Evolutionary conservation across 1,284 basidiomycete genomes (phyloP), one percentile per base, ranked within the genome.

Genomic region (Calocybe gambosa): DNA sequence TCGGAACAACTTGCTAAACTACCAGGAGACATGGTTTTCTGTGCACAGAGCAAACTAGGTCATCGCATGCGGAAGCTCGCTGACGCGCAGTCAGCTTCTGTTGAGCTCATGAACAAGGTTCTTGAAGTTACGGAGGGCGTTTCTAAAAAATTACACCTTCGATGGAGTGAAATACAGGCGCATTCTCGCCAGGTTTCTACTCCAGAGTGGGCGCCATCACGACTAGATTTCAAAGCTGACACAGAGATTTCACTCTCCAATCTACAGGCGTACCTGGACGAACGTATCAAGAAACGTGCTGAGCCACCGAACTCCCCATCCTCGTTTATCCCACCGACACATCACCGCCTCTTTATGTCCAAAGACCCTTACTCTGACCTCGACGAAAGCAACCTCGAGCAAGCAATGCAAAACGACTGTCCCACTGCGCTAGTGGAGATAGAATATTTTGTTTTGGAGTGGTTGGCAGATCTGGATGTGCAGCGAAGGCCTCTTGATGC

Each of bases 51-150:
- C 18, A 62, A 62, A 51, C 46, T 59, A 2, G 50, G 45, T 6
- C 47, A 58, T 26, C 50, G 61, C 15, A 39, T 60, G 12, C 41
- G 56, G 40, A 74, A 78, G 50, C 55, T 77, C n/a, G 46, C 53
- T 37, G 29, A 36, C 8, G 9, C 28, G 28, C 4, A 29, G 9
- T 29, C 28, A 26, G 36, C 43, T 6, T 40, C 47, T 6, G 50
- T 59, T 1, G 44, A 51, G 1, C 45, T 65, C 18, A 26, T 61
- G 7, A 3, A 51, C 2, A 40, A 46, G 5, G 61, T 63, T 5
- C 19, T 52, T 8, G 42, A 43, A 0, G 50, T 51, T 0, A 49
- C 40, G 13, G 16, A 54, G 2, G 46, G 43, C 7, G 46, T 55
- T 1, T 50, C 55, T 23, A 35, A 19, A 4, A 19, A 59, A 2